These are phyloP conservation scores for Fragilariopsis cylindrus DNA, from an alignment of 108 stramenopile species.

Conservation along the genomic window DNA sequence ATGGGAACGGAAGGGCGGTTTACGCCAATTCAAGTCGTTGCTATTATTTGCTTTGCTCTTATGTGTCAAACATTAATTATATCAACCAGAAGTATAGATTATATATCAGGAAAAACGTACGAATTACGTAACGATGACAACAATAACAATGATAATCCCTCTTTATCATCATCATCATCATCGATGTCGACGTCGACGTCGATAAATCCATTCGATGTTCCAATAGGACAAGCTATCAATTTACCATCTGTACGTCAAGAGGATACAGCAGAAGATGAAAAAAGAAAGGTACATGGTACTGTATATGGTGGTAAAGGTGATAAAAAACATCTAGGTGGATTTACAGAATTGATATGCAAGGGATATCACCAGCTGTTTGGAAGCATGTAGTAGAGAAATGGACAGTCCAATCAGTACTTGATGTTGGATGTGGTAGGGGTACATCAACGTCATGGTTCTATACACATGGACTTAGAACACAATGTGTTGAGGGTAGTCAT, in stretches of 20 bases:
- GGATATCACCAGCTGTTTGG: conserved; percentile 61
- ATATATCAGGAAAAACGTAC: too few species aligned
- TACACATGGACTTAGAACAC: conserved; percentile 49
- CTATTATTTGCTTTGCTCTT: too few species aligned
- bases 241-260: conserved; percentile 6
- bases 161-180: too few species aligned
- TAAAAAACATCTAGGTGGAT: conserved; percentile 76
- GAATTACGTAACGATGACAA: too few species aligned
- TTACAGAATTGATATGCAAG: conserved; percentile 60
- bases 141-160: too few species aligned
- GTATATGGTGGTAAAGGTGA: conserved; percentile 76
- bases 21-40: too few species aligned
- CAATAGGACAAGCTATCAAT: not conserved
- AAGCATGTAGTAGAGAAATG: conserved; percentile 39
- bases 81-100: too few species aligned
- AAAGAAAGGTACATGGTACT: not conserved
- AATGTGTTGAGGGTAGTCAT: conserved; percentile 81
- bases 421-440: conserved; percentile 86
- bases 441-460: conserved; percentile 68
- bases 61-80: too few species aligned
- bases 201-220: conserved; percentile 1
- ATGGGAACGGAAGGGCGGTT: too few species aligned
- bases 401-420: conserved; percentile 71
- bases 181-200: too few species aligned
- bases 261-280: not conserved